Evolutionary conservation across 345 rosid species (phyloP).

Genomic region (Rhizophora apiculata): DNA sequence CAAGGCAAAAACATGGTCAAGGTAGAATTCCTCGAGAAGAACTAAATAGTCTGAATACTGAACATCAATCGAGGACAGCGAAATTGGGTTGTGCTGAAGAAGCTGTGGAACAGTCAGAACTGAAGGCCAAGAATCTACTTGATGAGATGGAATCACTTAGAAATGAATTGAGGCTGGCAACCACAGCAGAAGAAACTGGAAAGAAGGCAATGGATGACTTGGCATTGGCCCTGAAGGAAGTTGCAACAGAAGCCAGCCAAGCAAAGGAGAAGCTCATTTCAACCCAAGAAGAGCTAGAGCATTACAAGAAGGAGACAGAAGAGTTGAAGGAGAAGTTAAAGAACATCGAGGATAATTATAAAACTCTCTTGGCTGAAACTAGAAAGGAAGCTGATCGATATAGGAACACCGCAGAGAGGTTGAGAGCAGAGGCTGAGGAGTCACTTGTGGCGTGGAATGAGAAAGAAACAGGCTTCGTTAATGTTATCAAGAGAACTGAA

Average conservation of each 20-base stretch:
- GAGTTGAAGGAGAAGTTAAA: conserved; percentile 36
- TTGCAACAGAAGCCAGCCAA: conserved; percentile 51
- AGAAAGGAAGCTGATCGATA: conserved; percentile 50
- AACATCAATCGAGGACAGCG: conserved; percentile 34
- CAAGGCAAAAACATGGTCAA: conserved; percentile 10
- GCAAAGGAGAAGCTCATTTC: conserved; percentile 49
- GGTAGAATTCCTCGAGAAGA: conserved; percentile 21
- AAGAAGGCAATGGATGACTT: conserved; percentile 86
- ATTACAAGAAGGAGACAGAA: conserved; percentile 28
- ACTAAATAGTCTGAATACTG: conserved; percentile 33
- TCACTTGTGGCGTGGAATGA: conserved; percentile 71
- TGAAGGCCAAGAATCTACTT: conserved; percentile 22
- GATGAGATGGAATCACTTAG: conserved; percentile 41
- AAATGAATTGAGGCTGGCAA: conserved; percentile 45
- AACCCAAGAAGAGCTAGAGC: conserved; percentile 43
- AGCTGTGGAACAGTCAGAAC: conserved; percentile 31
- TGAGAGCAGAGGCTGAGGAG: conserved; percentile 77
- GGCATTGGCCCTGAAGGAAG: conserved; percentile 77
- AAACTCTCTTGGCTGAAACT: conserved; percentile 31
- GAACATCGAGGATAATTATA: conserved; percentile 31
- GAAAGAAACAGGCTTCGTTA: conserved; percentile 70
- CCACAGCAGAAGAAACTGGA: conserved; percentile 66
- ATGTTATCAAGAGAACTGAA: conserved; percentile 61
- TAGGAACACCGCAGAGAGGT: conserved; percentile 57
- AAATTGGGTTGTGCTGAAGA: conserved; percentile 31